Percentiles rank a stretch among this genome's conserved stretches.
Evolutionary conservation across 2,329 filamentous ascomycete species (phyloP).

Genomic region (Aspergillus sojae): DNA sequence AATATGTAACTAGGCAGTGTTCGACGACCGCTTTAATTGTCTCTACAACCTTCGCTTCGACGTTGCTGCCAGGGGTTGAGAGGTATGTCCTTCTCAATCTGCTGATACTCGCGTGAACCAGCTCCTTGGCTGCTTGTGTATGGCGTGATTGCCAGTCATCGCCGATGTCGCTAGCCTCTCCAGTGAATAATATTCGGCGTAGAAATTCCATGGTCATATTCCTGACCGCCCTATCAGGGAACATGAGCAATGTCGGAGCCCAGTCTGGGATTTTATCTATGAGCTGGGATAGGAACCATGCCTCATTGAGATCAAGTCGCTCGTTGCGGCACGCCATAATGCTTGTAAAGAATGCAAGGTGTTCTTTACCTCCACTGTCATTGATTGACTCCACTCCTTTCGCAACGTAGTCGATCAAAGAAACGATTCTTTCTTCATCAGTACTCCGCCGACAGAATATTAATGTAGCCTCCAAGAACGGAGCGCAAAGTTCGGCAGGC

Average conservation of each 20-base stretch:
- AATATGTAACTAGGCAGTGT: slow-evolving; percentile 44
- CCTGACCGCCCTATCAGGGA: slow-evolving; percentile 51
- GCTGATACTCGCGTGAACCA: slow-evolving; percentile 36
- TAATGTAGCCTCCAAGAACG: slow-evolving; percentile 61
- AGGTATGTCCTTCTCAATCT: slow-evolving; percentile 37
- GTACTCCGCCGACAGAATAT: slow-evolving; percentile 53
- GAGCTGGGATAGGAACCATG: slow-evolving; percentile 38
- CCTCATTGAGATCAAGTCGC: slow-evolving; percentile 34
- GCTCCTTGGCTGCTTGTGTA: slow-evolving; percentile 33
- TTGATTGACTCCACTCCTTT: slow-evolving; percentile 53
- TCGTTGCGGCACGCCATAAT: slow-evolving; percentile 52
- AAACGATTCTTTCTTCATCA: slow-evolving; percentile 38
- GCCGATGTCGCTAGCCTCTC: slow-evolving; percentile 31
- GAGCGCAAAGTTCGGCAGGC: slow-evolving; percentile 50
- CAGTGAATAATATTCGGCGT: slow-evolving; percentile 45
- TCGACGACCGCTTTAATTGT: slow-evolving; percentile 40
- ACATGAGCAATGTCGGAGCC: slow-evolving; percentile 57
- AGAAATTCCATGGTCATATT: slow-evolving; percentile 48
- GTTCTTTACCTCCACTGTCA: slow-evolving; percentile 51
- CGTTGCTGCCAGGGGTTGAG: slow-evolving; percentile 23
- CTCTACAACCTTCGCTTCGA: slow-evolving; percentile 41
- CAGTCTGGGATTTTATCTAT: slow-evolving; percentile 50
- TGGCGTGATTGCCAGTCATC: slow-evolving; percentile 32
- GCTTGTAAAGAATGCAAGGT: slow-evolving; percentile 55
- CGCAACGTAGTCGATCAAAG: slow-evolving; percentile 45